Evolutionary conservation across 768 basidiomycete species (phyloP).

Genomic region (Suillus subalutaceus): DNA sequence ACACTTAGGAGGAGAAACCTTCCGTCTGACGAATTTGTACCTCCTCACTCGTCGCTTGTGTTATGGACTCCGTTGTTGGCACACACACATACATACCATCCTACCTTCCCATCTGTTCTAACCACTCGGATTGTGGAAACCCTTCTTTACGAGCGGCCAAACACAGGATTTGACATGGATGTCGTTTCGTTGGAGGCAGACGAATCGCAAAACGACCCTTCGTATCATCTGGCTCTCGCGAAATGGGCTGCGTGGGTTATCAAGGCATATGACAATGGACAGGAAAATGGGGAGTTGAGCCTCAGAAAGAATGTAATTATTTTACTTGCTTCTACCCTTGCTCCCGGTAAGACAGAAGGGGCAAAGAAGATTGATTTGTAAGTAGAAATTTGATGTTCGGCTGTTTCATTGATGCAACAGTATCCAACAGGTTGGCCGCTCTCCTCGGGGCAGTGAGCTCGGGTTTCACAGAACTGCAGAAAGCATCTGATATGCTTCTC

Average conservation of each 20-base stretch:
- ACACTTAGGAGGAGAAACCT: constrained; percentile 56
- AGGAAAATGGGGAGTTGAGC: constrained; percentile 38
- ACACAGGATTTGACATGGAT: constrained; percentile 18
- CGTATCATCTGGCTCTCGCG: constrained; percentile 62
- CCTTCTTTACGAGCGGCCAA: constrained; percentile 28
- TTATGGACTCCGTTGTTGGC: constrained; percentile 70
- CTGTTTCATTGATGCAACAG: constrained; percentile 11
- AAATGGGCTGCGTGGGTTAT: constrained; percentile 72
- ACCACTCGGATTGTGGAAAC: constrained; percentile 45
- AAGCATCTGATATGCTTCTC: constrained; percentile 21
- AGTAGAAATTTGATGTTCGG: constrained; percentile 13
- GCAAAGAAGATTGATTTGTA: constrained; percentile 38
- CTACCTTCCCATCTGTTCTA: constrained; percentile 54
- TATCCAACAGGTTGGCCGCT: constrained; percentile 22
- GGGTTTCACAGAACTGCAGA: constrained; percentile 24
- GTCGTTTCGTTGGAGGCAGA: constrained; percentile 22
- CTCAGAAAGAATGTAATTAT: constrained; percentile 49
- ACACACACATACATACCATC: constrained; percentile 59
- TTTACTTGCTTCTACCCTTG: constrained; percentile 50
- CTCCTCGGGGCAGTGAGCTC: constrained; percentile 24
- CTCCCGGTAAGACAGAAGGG: constrained; percentile 35
- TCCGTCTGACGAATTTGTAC: constrained; percentile 45
- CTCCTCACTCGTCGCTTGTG: constrained; percentile 53
- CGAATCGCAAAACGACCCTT: constrained; percentile 35
- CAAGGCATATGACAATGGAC: constrained; percentile 39